Evolutionary conservation across 108 stramenopile species (phyloP), one percentile per base, ranked within the genome.

Genomic region (Heterococcus sp.): DNA sequence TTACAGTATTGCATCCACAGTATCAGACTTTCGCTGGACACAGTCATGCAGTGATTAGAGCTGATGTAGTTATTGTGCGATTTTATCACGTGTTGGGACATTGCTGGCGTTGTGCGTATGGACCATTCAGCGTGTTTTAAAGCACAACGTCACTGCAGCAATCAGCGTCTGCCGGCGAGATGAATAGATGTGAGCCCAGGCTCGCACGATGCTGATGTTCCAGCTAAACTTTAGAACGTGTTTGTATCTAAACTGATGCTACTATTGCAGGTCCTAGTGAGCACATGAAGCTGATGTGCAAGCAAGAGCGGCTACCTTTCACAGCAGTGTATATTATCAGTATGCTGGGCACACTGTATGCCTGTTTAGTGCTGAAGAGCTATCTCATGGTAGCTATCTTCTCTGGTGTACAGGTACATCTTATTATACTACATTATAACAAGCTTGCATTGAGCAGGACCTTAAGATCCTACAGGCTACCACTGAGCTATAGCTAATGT

Each of bases 331-430:
- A 84, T 80, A 37, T 82, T 35, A 74, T 30, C 35, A 75, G 73
- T 28, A 65, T 84, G 80, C 5, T 65, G 27, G 38, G 35, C 21
- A 84, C 84, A 29, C 80, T 84, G 66, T 73, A 81, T 38, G 84
- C 84, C 0, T 80, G 79, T 67, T 21, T 80, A 3, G 37, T 79
- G 21, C 2, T 39, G 37, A 72, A 72, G 65, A 66, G 65, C n/a
- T 74, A 68, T 36, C 1, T 80, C 0, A 34, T 74, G 46, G 79
- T 81, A 35, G 65, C 73, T 5, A 28, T 32, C 5, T 75, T 33
- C 30, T 66, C 84, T n/a, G n/a, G n/a, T n/a, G n/a, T n/a, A n/a
- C n/a, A n/a, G n/a, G n/a, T n/a, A n/a, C n/a, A n/a, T n/a, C n/a
- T n/a, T n/a, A n/a, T n/a, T n/a, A n/a, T n/a, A n/a, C n/a, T n/a